Conservation (phyloP, 371 early-diverging fungal genomes). For the Mucor saturninus region DNA sequence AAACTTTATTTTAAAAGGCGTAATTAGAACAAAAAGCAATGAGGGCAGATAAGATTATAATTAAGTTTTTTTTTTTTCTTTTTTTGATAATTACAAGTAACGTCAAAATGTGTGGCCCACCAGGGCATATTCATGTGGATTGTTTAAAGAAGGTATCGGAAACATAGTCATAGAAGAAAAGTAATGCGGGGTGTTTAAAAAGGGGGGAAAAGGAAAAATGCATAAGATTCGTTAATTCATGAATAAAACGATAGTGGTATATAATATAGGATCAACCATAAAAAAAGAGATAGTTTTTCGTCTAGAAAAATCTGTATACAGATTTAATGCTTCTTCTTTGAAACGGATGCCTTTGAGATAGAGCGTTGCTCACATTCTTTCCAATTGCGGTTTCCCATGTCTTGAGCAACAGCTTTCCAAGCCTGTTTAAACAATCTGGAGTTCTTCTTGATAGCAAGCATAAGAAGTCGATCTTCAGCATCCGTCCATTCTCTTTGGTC, state of each 20-base stretch:
- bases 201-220: not conserved
- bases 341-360: not conserved
- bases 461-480: conserved; percentile 33
- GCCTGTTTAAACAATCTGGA: conserved; percentile 42
- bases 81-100: conserved; percentile 10
- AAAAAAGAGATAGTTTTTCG: not conserved
- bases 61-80: not conserved
- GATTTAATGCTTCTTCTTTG: conserved; percentile 1
- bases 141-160: not conserved
- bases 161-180: not conserved
- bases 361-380: conserved; percentile 44
- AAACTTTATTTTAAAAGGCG: not conserved
- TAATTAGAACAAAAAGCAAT: not conserved
- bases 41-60: not conserved
- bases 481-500: conserved; percentile 42
- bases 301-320: not conserved
- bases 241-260: not conserved
- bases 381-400: conserved; percentile 40
- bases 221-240: not conserved
- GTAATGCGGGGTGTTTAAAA: not conserved
- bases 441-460: conserved; percentile 41
- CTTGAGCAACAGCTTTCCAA: conserved; percentile 45
- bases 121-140: not conserved
- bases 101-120: not conserved
- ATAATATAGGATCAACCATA: conserved; percentile 1